phyloP scores from a whole-genome alignment of 2,329 filamentous ascomycete genomes.

The Zymoseptoria brevis region DNA sequence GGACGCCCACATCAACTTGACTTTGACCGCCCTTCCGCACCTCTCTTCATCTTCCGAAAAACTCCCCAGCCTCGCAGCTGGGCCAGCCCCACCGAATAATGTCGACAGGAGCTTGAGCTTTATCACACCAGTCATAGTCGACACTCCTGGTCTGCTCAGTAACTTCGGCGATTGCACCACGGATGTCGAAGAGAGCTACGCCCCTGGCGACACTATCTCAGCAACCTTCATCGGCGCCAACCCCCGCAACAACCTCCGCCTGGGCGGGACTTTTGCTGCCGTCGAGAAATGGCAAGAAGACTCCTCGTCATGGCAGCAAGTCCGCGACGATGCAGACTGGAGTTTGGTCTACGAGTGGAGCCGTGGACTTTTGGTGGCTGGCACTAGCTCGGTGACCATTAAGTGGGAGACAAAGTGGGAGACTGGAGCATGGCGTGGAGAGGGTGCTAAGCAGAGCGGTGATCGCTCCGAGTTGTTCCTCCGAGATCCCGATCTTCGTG shows the following conservation, averaged over 20 bases:
- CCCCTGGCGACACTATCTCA: conserved; percentile 53
- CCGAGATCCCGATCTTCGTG: conserved; percentile 35
- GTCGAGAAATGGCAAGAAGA: conserved; percentile 55
- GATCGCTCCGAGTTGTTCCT: conserved; percentile 18
- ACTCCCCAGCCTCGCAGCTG: conserved; percentile 36
- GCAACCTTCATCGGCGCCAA: conserved; percentile 78
- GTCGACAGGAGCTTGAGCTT: conserved; percentile 67
- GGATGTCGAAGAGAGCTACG: conserved; percentile 44
- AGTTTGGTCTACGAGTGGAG: conserved; percentile 73
- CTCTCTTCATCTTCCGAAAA: conserved; percentile 40
- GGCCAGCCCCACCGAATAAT: conserved; percentile 68
- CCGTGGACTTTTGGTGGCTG: conserved; percentile 59
- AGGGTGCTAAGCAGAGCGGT: conserved; percentile 30
- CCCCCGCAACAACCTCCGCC: conserved; percentile 76
- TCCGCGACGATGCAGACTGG: conserved; percentile 75
- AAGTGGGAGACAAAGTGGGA: conserved; percentile 65
- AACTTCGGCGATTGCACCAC: conserved; percentile 61
- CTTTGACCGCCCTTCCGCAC: conserved; percentile 62
- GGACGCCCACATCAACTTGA: conserved; percentile 80
- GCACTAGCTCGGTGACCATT: conserved; percentile 69
- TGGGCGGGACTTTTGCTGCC: conserved; percentile 68
- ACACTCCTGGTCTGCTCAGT: conserved; percentile 57
- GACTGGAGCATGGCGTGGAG: conserved; percentile 29
- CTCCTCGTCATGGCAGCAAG: conserved; percentile 51
- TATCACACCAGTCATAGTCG: conserved; percentile 70